Percentiles rank a stretch among this genome's conserved stretches.
These are phyloP conservation scores for Acacia concinna DNA, from an alignment of 331 rosid species.

Conservation along the genomic window DNA sequence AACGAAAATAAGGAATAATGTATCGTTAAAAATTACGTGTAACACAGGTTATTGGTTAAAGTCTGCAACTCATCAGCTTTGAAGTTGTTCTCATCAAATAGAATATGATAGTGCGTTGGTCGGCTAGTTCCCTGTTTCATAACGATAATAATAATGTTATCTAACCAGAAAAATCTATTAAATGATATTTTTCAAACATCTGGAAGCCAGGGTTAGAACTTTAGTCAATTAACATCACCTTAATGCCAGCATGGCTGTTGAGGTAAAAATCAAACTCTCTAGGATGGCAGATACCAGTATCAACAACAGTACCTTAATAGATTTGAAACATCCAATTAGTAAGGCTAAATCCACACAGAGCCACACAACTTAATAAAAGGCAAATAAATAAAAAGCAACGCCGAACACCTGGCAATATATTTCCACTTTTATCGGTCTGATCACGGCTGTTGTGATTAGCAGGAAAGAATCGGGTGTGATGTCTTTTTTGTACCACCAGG, in stretches of 20 bases:
- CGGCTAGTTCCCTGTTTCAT: constrained; percentile 76
- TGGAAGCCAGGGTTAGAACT: neutral
- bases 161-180: neutral
- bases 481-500: constrained; percentile 84
- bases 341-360: neutral
- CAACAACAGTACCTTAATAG: constrained; percentile 73
- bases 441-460: constrained; percentile 11
- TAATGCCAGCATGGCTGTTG: constrained; percentile 87
- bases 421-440: constrained; percentile 60
- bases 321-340: neutral
- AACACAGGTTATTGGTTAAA: constrained; percentile 67
- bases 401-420: constrained; percentile 68
- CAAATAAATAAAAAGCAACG: neutral
- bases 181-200: neutral
- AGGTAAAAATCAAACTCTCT: constrained; percentile 79
- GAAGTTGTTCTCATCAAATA: constrained; percentile 68
- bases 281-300: constrained; percentile 65
- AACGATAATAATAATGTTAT: neutral
- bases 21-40: constrained; percentile 55
- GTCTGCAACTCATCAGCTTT: constrained; percentile 53
- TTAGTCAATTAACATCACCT: constrained; percentile 35
- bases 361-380: neutral
- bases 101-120: constrained; percentile 75
- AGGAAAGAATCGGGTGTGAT: constrained; percentile 79
- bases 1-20: rapidly evolving